These are phyloP conservation scores for Exophiala sp. DNA, from an alignment of 2,329 filamentous ascomycete species.

Conservation along the genomic window DNA sequence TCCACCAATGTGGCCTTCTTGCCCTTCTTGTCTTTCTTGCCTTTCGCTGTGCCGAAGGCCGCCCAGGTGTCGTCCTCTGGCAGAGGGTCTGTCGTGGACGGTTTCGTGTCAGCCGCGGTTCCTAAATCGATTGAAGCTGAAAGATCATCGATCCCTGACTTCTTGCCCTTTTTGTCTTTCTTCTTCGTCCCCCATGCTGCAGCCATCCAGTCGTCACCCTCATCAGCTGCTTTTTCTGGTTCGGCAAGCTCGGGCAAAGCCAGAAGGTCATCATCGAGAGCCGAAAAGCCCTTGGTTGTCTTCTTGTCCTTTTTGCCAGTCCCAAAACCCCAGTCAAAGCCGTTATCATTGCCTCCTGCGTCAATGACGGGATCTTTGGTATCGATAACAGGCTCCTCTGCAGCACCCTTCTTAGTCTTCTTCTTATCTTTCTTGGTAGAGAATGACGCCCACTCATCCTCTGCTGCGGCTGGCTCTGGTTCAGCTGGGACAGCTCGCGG, in stretches of 20 bases:
- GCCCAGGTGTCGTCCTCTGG: constrained; percentile 31
- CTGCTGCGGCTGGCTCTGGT: constrained; percentile 33
- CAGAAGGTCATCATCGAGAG: constrained; percentile 29
- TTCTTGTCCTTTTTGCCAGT: constrained; percentile 43
- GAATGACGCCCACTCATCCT: constrained; percentile 26
- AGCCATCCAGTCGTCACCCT: constrained; percentile 38
- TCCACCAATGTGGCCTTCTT: constrained; percentile 25
- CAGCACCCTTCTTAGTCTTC: constrained; percentile 29
- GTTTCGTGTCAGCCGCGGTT: constrained; percentile 21
- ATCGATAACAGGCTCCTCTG: constrained; percentile 20
- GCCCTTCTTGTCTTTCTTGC: constrained; percentile 29
- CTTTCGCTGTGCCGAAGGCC: constrained; percentile 20
- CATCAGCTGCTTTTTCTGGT: constrained; percentile 29
- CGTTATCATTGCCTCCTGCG: constrained; percentile 7
- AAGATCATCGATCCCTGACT: constrained; percentile 29
- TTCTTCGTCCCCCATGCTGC: constrained; percentile 35
- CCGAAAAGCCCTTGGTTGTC: constrained; percentile 34
- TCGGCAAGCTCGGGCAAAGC: constrained; percentile 32
- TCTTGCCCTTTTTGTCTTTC: constrained; percentile 44
- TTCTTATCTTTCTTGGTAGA: constrained; percentile 34
- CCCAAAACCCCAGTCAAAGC: constrained; percentile 29
- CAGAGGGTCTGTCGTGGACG: constrained; percentile 26
- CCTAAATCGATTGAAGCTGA: constrained; percentile 27
- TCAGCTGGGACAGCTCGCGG: constrained; percentile 16
- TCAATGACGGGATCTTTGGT: constrained; percentile 15